Evolutionary conservation across 768 basidiomycete species (phyloP), one percentile per base, ranked within the genome.

Genomic region (Tulasnella sp.): DNA sequence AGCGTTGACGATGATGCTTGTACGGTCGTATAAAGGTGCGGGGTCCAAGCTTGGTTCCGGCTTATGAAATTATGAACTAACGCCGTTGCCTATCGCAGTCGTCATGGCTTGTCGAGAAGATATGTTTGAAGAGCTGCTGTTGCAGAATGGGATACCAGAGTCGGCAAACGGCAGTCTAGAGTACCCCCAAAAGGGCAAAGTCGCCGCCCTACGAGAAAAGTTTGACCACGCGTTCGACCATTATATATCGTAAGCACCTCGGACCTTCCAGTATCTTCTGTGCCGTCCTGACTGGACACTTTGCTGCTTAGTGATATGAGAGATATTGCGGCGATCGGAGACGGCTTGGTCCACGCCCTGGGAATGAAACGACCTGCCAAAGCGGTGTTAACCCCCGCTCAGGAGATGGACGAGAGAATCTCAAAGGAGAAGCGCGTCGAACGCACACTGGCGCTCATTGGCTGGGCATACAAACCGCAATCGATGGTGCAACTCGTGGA

Each of bases 221-320:
- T 70, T 70, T 36, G 44, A 70, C 69, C 40, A 70, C 2, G 69
- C 69, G 29, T 70, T 70, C 26, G 69, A 70, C 52, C 69, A 70
- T 52, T 70, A 70, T 19, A 22, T 70, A 16, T 70, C 69, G 69
- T 70, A 70, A 52, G 69, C 37, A 22, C 67, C 34, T 65, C 32
- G 35, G n/a, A 65, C 34, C 35, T 44, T 39, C 40, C n/a, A 19
- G 64, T 17, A 8, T 34, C 7, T 34, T 62, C 2, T 37, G 40
- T 66, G 64, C 19, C 19, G 9, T 37, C 3, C 67, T 67, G 67
- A 41, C 67, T 29, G 3, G n/a, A n/a, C 9, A 67, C 35, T 35
- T 17, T 7, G 29, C 11, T 67, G 22, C 29, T 39, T 52, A 70
- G 69, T 47, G 69, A 70, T 62, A 70, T 70, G 69, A 40, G 69